These are phyloP conservation scores for Sphaerulina vaccinii DNA, from an alignment of 2,329 filamentous ascomycete genomes.

Conservation along the genomic window DNA sequence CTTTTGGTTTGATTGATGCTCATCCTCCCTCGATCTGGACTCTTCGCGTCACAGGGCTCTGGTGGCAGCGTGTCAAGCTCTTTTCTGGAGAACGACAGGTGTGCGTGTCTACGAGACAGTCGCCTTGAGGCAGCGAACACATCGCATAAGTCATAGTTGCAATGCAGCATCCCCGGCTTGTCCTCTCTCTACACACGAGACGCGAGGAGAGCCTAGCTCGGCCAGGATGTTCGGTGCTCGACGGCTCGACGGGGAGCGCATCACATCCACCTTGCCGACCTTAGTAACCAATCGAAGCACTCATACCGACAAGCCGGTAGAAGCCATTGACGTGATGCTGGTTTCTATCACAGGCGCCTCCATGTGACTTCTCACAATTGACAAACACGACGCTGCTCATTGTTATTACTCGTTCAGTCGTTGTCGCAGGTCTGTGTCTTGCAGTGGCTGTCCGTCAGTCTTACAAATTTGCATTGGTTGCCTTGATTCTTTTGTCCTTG, in stretches of 20 bases:
- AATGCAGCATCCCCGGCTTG: not conserved
- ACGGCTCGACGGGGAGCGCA: not conserved
- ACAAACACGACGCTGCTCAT: not conserved
- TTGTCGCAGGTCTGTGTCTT: too few relatives aligned
- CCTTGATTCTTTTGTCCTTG: not conserved
- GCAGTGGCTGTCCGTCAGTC: not conserved
- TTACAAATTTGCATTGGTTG: not conserved
- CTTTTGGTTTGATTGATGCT: constrained; percentile 20
- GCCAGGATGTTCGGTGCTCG: not conserved
- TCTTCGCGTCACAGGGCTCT: not conserved
- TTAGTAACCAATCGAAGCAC: not conserved
- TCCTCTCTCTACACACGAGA: not conserved
- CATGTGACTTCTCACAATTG: not conserved
- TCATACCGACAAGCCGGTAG: not conserved
- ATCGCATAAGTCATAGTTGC: not conserved
- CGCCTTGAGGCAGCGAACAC: not conserved
- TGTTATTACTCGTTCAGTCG: not conserved
- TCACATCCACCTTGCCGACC: not conserved
- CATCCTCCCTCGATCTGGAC: not conserved
- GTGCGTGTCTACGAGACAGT: not conserved
- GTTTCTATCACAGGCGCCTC: not conserved
- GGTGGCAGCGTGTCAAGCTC: not conserved
- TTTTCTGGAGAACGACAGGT: not conserved
- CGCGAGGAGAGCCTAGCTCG: not conserved
- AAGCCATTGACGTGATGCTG: not conserved